Evolutionary conservation across 1,284 basidiomycete species (phyloP).

Genomic region (Dichomitus squalens): DNA sequence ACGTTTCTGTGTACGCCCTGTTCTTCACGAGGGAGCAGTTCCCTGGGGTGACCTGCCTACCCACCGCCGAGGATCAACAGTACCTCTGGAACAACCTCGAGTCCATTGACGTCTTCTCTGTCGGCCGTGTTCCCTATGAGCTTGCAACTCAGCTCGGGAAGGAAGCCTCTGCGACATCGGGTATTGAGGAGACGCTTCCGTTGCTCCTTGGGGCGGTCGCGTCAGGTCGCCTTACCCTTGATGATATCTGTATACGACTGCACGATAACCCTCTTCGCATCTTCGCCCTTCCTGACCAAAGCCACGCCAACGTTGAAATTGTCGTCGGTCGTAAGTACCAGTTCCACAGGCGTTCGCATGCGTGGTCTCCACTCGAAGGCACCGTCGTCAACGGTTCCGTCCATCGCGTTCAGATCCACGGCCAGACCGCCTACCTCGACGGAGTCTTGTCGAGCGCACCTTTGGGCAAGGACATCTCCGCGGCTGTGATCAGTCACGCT

Average conservation of each 20-base stretch:
- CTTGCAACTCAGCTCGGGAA: constrained; percentile 74
- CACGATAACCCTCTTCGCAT: constrained; percentile 94
- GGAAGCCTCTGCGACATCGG: constrained; percentile 71
- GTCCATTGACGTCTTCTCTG: constrained; percentile 89
- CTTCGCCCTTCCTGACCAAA: constrained; percentile 87
- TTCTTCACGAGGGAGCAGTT: constrained; percentile 87
- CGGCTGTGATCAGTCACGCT: constrained; percentile 58
- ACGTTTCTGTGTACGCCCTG: constrained; percentile 91
- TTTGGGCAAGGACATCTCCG: constrained; percentile 83
- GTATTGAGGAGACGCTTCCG: constrained; percentile 88
- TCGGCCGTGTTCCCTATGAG: constrained; percentile 84
- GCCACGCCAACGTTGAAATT: constrained; percentile 91
- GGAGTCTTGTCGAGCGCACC: constrained; percentile 72
- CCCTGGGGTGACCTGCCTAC: constrained; percentile 69
- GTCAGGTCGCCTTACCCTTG: constrained; percentile 79
- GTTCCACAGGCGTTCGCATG: constrained; percentile 50
- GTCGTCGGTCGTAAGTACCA: constrained; percentile 79
- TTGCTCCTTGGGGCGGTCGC: constrained; percentile 88
- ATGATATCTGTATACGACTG: constrained; percentile 80
- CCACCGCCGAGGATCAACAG: constrained; percentile 79
- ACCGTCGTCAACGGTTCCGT: constrained; percentile 74
- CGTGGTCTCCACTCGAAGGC: constrained; percentile 88
- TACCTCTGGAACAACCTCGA: constrained; percentile 89
- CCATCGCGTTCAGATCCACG: constrained; percentile 91
- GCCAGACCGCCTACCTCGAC: constrained; percentile 91